Percentiles rank a stretch among this genome's conserved stretches.
Evolutionary conservation across 2,329 filamentous ascomycete genomes (phyloP).

Genomic region (Pseudophaeomoniella oleicola): DNA sequence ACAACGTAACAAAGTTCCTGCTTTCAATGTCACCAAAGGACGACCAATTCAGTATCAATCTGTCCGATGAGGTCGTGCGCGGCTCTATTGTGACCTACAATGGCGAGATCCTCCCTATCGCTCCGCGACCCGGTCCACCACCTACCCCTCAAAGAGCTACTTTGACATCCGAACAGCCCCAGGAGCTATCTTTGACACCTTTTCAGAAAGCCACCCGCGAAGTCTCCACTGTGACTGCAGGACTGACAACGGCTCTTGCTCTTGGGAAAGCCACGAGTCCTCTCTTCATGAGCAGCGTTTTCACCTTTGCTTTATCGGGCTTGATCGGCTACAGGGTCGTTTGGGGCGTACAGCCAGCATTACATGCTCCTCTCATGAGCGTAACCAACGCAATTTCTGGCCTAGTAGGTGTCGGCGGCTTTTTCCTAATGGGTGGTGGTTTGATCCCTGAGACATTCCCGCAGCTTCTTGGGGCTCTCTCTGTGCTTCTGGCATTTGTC

Average conservation of each 20-base stretch:
- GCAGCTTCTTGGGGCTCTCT: conserved; percentile 61
- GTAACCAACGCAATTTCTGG: conserved; percentile 83
- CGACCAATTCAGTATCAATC: conserved; percentile 65
- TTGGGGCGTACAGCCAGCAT: conserved; percentile 69
- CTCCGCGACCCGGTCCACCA: conserved; percentile 52
- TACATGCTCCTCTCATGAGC: conserved; percentile 83
- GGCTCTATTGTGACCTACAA: conserved; percentile 71
- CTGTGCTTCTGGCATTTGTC: conserved; percentile 72
- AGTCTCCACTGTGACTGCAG: conserved; percentile 58
- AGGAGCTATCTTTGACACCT: conserved; percentile 56
- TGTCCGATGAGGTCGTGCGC: conserved; percentile 72
- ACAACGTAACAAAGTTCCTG: conserved; percentile 83
- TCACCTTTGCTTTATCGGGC: conserved; percentile 71
- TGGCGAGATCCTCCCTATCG: conserved; percentile 60
- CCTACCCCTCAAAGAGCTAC: conserved; percentile 39
- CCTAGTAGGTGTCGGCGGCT: conserved; percentile 77
- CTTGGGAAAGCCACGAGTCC: conserved; percentile 71
- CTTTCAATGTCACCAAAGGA: conserved; percentile 67
- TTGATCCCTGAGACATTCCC: conserved; percentile 64
- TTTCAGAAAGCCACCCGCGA: conserved; percentile 69
- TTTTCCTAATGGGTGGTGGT: conserved; percentile 80
- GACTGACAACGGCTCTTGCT: conserved; percentile 60
- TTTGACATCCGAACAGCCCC: conserved; percentile 34
- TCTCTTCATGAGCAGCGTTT: conserved; percentile 75
- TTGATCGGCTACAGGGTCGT: conserved; percentile 79